Evolutionary conservation across 768 basidiomycete genomes (phyloP).

Genomic region (Mycena alexandri): DNA sequence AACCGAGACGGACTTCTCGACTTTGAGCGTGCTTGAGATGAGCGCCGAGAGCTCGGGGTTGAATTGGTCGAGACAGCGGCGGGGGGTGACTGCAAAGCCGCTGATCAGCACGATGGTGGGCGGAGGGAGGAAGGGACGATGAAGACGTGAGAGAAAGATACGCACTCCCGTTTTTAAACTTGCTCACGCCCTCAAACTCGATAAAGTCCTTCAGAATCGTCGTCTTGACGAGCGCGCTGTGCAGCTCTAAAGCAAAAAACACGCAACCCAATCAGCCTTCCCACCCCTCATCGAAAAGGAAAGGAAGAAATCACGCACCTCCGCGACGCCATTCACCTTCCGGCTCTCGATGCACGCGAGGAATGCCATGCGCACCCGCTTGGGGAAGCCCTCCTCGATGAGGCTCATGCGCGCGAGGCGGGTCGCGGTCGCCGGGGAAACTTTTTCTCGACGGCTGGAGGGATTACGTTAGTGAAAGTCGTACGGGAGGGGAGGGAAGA

Average conservation of each 20-base stretch:
- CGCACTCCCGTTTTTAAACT: constrained; percentile 90
- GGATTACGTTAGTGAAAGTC: neutral
- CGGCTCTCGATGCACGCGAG: constrained; percentile 91
- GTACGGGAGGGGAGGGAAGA: neutral
- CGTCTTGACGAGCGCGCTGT: constrained; percentile 88
- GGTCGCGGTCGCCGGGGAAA: constrained; percentile 90
- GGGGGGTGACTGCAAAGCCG: constrained; percentile 77
- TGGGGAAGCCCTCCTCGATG: constrained; percentile 92
- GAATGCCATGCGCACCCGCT: constrained; percentile 92
- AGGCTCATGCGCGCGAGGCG: constrained; percentile 89
- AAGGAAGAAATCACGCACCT: constrained; percentile 55
- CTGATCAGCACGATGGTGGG: no score
- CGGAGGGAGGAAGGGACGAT: neutral
- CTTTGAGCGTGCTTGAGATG: constrained; percentile 84
- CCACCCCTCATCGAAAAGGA: no score
- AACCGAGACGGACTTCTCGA: constrained; percentile 80
- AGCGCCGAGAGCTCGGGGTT: constrained; percentile 90
- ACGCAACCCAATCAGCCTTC: neutral
- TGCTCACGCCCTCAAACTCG: constrained; percentile 90
- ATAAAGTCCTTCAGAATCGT: constrained; percentile 94
- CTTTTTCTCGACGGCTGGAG: constrained; percentile 83
- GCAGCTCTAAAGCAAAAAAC: constrained; percentile 65
- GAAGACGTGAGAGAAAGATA: no score
- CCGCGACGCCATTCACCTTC: constrained; percentile 96
- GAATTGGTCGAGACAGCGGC: constrained; percentile 95